Base-by-base conservation (phyloP, 139 green algal species). In the Closterium sp. region DNA sequence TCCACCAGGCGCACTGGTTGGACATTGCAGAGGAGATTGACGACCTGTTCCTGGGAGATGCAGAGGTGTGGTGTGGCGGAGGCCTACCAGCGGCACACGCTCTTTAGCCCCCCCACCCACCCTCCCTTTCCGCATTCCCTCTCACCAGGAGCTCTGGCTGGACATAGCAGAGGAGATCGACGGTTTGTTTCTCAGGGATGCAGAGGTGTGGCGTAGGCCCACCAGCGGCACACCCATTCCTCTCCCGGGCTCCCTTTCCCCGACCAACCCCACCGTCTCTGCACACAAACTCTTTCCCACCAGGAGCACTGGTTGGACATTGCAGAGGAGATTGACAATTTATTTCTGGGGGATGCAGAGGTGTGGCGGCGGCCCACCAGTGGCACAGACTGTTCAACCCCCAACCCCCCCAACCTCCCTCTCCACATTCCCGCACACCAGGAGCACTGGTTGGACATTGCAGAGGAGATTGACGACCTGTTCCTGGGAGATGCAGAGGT, bases 261-360 rank as follows among this genome's bases (percentile, higher is more conserved):
- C n/a, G n/a, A n/a, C n/a, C n/a, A n/a, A n/a, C n/a, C n/a, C n/a
- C n/a, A n/a, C n/a, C n/a, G n/a, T n/a, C n/a, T n/a, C n/a, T n/a
- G n/a, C n/a, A n/a, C n/a, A n/a, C n/a, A n/a, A n/a, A n/a, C n/a
- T n/a, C n/a, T n/a, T n/a, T n/a, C n/a, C n/a, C n/a, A n/a, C n/a
- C 32, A 38, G 32, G 32, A 38, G 32, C 32, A 38, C 79, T 94
- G 91, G 91, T 11, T 90, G 50, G 91, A 94, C 9, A 86, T 86
- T 27, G 91, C 91, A 27, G 91, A 94, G 70, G 91, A 94, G 70
- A 87, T 94, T 9, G 91, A 93, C 31, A 87, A 94, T 90, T 22
- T 91, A 1, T 94, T 94, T 34, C 70, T 94, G 4, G 91, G 91
- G 50, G 62, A 92, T 31, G 91, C 88, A 45, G 38, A 45, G 2